These are phyloP conservation scores for Yamadazyma sp. DNA, from an alignment of 805 yeast species.

Conservation along the genomic window DNA sequence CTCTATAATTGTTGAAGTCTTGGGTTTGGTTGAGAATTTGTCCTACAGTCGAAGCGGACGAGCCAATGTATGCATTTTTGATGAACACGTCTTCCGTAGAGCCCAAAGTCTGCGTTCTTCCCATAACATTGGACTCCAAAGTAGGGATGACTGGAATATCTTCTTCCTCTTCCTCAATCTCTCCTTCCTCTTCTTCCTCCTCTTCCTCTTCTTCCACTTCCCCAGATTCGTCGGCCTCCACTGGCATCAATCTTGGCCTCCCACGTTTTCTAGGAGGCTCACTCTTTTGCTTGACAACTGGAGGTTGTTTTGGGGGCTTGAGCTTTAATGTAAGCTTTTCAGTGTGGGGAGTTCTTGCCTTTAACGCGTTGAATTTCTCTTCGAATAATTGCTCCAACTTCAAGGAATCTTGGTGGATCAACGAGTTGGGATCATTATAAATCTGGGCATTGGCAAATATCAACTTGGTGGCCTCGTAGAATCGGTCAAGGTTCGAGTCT, in stretches of 20 bases:
- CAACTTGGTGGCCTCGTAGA: slow-evolving; percentile 55
- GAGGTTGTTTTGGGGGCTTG: slow-evolving; percentile 18
- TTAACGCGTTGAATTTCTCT: slow-evolving; percentile 34
- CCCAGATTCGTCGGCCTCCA: slow-evolving; percentile 13
- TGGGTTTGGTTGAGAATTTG: slow-evolving; percentile 13
- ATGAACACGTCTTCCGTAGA: slow-evolving; percentile 35
- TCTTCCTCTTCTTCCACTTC: slow-evolving; percentile 13
- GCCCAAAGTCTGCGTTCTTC: slow-evolving; percentile 27
- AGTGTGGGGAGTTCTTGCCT: slow-evolving; percentile 20
- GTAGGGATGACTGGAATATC: slow-evolving; percentile 12
- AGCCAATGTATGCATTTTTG: slow-evolving; percentile 36
- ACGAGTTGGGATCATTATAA: slow-evolving; percentile 73
- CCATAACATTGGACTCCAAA: slow-evolving; percentile 22
- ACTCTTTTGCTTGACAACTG: slow-evolving; percentile 17
- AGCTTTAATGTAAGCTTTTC: slow-evolving; percentile 24
- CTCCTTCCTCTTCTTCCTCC: slow-evolving; percentile 14
- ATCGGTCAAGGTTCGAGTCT: slow-evolving; percentile 53
- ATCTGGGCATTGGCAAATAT: slow-evolving; percentile 78
- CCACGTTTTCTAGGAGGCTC: slow-evolving; percentile 17
- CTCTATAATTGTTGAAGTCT: slow-evolving; percentile 12
- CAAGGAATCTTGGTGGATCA: slow-evolving; percentile 69
- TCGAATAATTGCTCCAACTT: slow-evolving; percentile 56
- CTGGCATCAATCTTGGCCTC: slow-evolving; percentile 15
- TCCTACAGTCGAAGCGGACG: slow-evolving; percentile 20
- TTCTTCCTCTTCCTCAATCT: slow-evolving; percentile 5